Percentiles rank a stretch among this genome's conserved stretches.
Conservation (phyloP, 2,329 filamentous ascomycete species). For the Penicillium rolfsii region DNA sequence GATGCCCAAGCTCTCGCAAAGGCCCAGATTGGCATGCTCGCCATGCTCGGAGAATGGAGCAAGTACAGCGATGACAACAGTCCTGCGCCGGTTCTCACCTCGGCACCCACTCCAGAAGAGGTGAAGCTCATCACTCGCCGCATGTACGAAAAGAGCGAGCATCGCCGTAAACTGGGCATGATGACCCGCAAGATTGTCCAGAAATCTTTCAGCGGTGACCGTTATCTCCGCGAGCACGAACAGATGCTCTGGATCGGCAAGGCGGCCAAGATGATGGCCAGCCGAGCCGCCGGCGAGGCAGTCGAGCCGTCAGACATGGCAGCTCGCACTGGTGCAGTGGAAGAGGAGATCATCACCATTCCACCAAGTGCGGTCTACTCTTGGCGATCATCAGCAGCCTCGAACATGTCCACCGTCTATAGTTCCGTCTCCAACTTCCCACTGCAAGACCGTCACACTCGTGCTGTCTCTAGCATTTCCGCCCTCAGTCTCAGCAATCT, state of each 20-base stretch:
- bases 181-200: conserved; percentile 62
- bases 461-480: conserved; percentile 33
- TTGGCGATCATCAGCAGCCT: conserved; percentile 41
- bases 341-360: conserved; percentile 44
- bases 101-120: conserved; percentile 54
- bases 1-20: conserved; percentile 63
- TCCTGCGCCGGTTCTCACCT: conserved; percentile 49
- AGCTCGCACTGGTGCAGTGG: conserved; percentile 30
- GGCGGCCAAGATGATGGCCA: conserved; percentile 39
- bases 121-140: conserved; percentile 58
- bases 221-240: conserved; percentile 65
- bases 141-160: conserved; percentile 63
- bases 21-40: conserved; percentile 65
- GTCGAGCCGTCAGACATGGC: conserved; percentile 33
- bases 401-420: conserved; percentile 38
- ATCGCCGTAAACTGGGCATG: conserved; percentile 62
- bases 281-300: conserved; percentile 27
- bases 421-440: conserved; percentile 28
- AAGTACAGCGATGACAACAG: conserved; percentile 59
- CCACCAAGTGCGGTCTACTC: conserved; percentile 40
- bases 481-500: conserved; percentile 35
- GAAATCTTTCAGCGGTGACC: conserved; percentile 61
- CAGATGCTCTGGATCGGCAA: conserved; percentile 61
- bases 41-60: conserved; percentile 64
- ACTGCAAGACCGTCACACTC: conserved; percentile 20